Evolutionary conservation across 208 protist genomes (phyloP), one percentile per base, ranked within the genome.

Genomic region (Porcisia hertigi): DNA sequence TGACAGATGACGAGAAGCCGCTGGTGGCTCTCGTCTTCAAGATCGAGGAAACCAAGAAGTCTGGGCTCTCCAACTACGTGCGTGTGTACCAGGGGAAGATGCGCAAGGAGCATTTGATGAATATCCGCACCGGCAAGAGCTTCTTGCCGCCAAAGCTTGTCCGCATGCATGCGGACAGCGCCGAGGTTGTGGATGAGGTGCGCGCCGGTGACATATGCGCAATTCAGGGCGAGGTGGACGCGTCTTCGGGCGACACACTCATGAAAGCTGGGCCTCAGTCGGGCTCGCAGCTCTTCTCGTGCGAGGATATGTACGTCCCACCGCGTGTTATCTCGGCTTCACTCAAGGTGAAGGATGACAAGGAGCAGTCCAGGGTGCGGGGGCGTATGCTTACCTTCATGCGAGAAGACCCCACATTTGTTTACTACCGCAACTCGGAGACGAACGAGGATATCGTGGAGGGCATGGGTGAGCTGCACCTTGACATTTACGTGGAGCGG

Each of bases 1-100:
- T 83, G 30, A 90, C 85, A 25, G 96, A 99, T 72, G 81, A 93
- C 81, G 92, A 97, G 76, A 94, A 98, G 80, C 96, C 98, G 52
- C 92, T 99, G 36, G 92, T 99, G 20, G 98, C 93, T 58, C 89
- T 99, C 34, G 92, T 99, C n/a, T 99, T 99, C 88, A 99, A 99
- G 83, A 88, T 99, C 8, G 98, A 99, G 87, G 98, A 99, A 87
- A 96, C 93, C 18, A 96, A 95, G 62, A 94, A 94, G 83, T 98
- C 97, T 62, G 99, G 99, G 23, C 91, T 99, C 81, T 94, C 99
- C 41, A 99, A 99, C 49, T 99, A 99, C 86, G 91, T 99, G 54
- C 97, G 99, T 69, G 93, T 99, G 58, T 99, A 99, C 86, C 98
- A 99, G 86, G 99, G 98, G 53, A 96, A 92, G 69, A 91, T 99